Base-by-base conservation (phyloP, 352 stramenopile genomes). In the Globisporangium alternatum region DNA sequence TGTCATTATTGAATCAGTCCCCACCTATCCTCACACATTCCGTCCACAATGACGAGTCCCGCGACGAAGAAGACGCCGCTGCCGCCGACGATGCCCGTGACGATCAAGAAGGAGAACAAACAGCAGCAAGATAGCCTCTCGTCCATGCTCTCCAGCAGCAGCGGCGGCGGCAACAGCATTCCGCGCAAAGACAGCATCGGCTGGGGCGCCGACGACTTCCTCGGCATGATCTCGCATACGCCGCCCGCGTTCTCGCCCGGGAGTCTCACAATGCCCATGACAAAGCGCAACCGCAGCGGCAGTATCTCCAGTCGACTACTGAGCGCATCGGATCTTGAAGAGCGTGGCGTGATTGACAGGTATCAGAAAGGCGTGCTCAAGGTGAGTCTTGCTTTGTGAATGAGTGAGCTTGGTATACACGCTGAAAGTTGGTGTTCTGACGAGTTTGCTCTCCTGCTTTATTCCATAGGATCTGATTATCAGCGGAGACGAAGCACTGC, bases 281-380 rank as follows among this genome's bases (percentile, higher is more conserved):
- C 83, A n/a, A 95, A 95, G 73, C 72, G 87, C 51, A 83, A 83
- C 5, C 81, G 87, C 33, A 94, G 83, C 61, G 87, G 87, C 45
- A 94, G 85, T 56, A 93, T 95, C 58, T 93, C 85, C 28, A 91
- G 87, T 60, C 83, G 87, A 37, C 69, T 96, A 53, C 69, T 94
- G n/a, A 96, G 88, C 56, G 90, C 90, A 3, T 93, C 90, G 5
- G 90, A 97, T 48, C 66, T 97, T 22, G 90, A 97, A 67, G 90
- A 97, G 64, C 89, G 89, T 52, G 90, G 90, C 10, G 81, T 96
- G 47, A 97, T 97, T 62, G 89, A 97, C 66, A 72, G 88, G 56
- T 90, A 91, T 44, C 90, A 97, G 66, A 97, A 97, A 70, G 89
- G 89, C 19, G 85, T 97, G 33, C 70, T 97, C 2, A 97, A 97